A percentile compares a stretch with the other conserved stretches of the same genome.
phyloP scores from a whole-genome alignment of 768 basidiomycete species.

The Podaxis sp. region DNA sequence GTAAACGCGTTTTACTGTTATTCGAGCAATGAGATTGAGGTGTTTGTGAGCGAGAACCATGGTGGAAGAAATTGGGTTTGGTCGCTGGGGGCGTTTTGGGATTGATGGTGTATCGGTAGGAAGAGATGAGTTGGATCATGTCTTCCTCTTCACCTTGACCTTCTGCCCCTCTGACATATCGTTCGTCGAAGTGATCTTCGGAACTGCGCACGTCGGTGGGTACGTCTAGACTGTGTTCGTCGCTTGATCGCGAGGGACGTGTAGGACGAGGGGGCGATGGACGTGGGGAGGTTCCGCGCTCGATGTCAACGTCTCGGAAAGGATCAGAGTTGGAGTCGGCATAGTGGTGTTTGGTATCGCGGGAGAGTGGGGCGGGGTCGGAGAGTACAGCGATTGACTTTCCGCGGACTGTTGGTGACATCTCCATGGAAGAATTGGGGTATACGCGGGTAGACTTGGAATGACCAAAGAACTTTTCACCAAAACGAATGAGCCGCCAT shows the following conservation, averaged over 20 bases:
- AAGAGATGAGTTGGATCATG: conserved; percentile 52
- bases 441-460: conserved; percentile 35
- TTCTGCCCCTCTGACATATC: neutral
- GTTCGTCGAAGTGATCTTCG: conserved; percentile 32
- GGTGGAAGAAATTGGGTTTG: conserved; percentile 2
- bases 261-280: neutral
- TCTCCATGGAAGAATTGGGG: neutral
- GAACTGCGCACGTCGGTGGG: neutral
- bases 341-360: neutral
- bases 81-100: conserved; percentile 11
- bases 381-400: conserved; percentile 18
- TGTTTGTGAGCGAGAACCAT: conserved; percentile 1
- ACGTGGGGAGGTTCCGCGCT: neutral
- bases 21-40: neutral
- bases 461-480: conserved; percentile 61
- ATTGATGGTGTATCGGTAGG: conserved; percentile 34
- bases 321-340: neutral
- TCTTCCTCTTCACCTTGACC: conserved; percentile 36
- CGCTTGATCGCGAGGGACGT: neutral
- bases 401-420: conserved; percentile 50
- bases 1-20: conserved; percentile 1
- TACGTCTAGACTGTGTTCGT: neutral
- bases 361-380: neutral
- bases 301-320: neutral
- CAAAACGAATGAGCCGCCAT: conserved; percentile 47